A percentile compares a stretch with the other conserved stretches of the same genome.
These are phyloP conservation scores for Beauveria pseudobassiana DNA, from an alignment of 2,329 filamentous ascomycete genomes.

Conservation along the genomic window DNA sequence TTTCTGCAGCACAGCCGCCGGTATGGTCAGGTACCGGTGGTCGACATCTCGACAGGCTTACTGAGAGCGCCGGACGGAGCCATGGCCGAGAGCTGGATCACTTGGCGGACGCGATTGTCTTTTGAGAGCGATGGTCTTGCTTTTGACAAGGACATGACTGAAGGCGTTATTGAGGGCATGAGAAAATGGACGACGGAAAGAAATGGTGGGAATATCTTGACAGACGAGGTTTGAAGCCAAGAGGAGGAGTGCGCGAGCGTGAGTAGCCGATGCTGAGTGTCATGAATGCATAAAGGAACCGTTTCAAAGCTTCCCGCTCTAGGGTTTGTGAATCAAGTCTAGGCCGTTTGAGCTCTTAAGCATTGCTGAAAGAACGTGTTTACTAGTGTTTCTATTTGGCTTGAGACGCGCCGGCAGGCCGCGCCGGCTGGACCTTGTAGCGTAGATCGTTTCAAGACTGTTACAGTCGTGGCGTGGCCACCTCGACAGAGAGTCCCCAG, in stretches of 20 bases:
- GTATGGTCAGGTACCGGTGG: conserved; percentile 25
- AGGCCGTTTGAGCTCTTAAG: too few species aligned
- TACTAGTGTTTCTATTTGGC: too few species aligned
- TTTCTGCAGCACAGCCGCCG: conserved; percentile 22
- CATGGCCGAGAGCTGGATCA: conserved; percentile 38
- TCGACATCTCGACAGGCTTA: conserved; percentile 37
- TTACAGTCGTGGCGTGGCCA: too few species aligned
- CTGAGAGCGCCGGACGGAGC: conserved; percentile 36
- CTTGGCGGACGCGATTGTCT: conserved; percentile 33
- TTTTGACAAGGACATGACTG: conserved; percentile 30
- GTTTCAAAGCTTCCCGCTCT: too few species aligned
- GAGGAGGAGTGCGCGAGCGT: neutral
- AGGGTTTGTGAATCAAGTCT: too few species aligned
- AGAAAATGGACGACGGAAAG: conserved; percentile 28
- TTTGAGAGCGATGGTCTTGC: conserved; percentile 26
- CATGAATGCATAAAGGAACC: too few species aligned
- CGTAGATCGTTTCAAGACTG: too few species aligned
- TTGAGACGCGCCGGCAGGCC: too few species aligned
- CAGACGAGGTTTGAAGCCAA: neutral
- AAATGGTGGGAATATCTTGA: conserved; percentile 24
- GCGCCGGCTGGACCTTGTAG: too few species aligned
- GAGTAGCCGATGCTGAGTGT: too few species aligned
- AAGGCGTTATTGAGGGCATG: conserved; percentile 30
- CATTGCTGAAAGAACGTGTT: too few species aligned
- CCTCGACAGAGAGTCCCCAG: too few species aligned